Percentiles rank a stretch among this genome's conserved stretches.
phyloP scores from a whole-genome alignment of 2,329 filamentous ascomycete species.

The Grosmannia huntii region DNA sequence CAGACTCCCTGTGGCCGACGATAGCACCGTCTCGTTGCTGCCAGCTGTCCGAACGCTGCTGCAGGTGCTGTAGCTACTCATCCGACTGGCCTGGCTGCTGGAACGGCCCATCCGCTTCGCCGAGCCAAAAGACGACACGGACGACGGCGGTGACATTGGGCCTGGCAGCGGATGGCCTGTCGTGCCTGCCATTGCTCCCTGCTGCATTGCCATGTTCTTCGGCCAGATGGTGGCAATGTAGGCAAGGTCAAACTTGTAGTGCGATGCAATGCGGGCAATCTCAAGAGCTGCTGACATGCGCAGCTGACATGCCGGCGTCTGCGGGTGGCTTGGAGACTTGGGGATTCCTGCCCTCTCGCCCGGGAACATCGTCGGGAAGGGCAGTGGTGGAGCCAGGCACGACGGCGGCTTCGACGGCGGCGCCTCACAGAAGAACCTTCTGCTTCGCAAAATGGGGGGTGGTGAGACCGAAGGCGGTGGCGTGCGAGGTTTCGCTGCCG shows the following conservation, averaged over 20 bases:
- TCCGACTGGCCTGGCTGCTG: conserved; percentile 4
- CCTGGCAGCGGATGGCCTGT: neutral
- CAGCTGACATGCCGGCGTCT: conserved; percentile 28
- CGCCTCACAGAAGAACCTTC: conserved; percentile 2
- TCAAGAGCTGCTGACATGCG: conserved; percentile 38
- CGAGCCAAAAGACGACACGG: neutral
- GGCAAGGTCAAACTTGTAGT: conserved; percentile 44
- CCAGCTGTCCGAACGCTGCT: neutral
- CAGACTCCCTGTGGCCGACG: neutral
- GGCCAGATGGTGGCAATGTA: conserved; percentile 50
- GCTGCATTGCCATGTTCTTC: conserved; percentile 13
- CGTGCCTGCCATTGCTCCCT: neutral
- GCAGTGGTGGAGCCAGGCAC: conserved; percentile 13
- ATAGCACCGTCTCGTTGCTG: neutral
- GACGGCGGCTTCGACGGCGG: conserved; percentile 17
- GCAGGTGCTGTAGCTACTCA: neutral
- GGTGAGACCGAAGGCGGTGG: neutral
- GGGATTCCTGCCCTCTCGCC: neutral
- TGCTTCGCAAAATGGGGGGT: neutral
- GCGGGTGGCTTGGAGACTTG: conserved; percentile 1
- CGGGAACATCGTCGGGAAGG: conserved; percentile 7
- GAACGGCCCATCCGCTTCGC: neutral
- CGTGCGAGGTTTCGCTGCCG: neutral
- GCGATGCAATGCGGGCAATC: conserved; percentile 40
- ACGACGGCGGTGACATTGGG: neutral